A percentile compares a stretch with the other conserved stretches of the same genome.
Evolutionary conservation across 2,329 filamentous ascomycete genomes (phyloP).

Genomic region (Curvularia verruculosa): DNA sequence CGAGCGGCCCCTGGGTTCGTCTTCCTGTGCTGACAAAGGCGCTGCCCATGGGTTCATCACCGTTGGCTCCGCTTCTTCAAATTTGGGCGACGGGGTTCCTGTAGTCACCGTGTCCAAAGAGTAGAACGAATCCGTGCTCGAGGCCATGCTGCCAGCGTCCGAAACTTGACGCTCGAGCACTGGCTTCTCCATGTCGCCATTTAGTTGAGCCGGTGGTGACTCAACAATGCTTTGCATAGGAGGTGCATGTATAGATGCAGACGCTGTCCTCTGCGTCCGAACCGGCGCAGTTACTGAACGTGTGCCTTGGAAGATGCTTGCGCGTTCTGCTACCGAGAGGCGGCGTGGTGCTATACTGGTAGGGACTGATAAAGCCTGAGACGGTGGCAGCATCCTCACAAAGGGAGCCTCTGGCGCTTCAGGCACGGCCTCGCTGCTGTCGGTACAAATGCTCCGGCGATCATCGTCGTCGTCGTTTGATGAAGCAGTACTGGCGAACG

Average conservation of each 20-base stretch:
- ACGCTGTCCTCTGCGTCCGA: constrained; percentile 11
- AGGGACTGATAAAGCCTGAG: constrained; percentile 10
- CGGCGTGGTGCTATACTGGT: constrained; percentile 20
- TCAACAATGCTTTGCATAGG: constrained; percentile 32
- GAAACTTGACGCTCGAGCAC: constrained; percentile 31
- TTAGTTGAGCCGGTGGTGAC: constrained; percentile 17
- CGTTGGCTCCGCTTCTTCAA: constrained; percentile 38
- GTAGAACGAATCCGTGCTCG: constrained; percentile 48
- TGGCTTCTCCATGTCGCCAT: constrained; percentile 13
- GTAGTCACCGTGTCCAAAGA: constrained; percentile 36
- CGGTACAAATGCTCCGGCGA: constrained; percentile 42
- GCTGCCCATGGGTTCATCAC: constrained; percentile 39
- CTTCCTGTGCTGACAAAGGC: constrained; percentile 12
- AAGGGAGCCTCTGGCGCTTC: constrained; percentile 31
- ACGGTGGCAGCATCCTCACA: constrained; percentile 23
- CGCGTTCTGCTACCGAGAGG: constrained; percentile 41
- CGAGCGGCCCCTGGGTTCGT: constrained; percentile 34
- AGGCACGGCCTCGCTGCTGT: constrained; percentile 34
- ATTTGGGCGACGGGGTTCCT: constrained; percentile 39
- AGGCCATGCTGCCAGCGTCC: constrained; percentile 43
- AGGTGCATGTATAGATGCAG: constrained; percentile 21
- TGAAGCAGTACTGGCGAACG: constrained; percentile 39
- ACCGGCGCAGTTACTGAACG: constrained; percentile 39
- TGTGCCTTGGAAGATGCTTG: constrained; percentile 38
- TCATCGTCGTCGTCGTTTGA: constrained; percentile 46